A percentile compares a stretch with the other conserved stretches of the same genome.
phyloP scores from a whole-genome alignment of 2,329 filamentous ascomycete species.

The Chalaropsis ovoidea region DNA sequence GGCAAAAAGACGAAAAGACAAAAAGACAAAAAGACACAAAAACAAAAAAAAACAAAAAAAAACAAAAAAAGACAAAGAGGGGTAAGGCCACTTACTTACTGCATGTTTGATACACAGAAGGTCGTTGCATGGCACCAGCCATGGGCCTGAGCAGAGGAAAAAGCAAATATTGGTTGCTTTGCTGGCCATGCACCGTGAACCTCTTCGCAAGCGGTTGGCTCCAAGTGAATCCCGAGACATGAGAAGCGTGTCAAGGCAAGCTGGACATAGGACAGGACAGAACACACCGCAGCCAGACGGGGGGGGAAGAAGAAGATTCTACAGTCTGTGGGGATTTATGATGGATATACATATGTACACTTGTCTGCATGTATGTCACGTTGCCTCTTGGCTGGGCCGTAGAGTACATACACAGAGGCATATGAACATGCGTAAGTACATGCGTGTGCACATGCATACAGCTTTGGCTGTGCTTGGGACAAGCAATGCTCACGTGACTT shows the following conservation, averaged over 20 bases:
- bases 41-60: background rate
- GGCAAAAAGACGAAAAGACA: background rate
- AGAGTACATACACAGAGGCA: background rate
- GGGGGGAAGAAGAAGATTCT: background rate
- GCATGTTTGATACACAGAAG: background rate
- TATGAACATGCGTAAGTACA: background rate
- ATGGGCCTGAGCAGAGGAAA: background rate
- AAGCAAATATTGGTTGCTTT: background rate
- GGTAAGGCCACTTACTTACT: background rate
- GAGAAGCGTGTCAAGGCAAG: constrained; percentile 2
- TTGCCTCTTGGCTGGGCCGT: background rate
- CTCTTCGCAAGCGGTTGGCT: background rate
- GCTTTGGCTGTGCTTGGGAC: too few species aligned
- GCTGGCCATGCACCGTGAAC: too few species aligned
- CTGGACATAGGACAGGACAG: background rate
- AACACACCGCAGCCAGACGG: background rate
- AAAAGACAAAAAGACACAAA: background rate
- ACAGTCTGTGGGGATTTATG: background rate
- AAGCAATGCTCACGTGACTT: too few species aligned
- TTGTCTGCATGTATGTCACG: background rate
- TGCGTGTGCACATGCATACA: too few species aligned
- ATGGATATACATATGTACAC: background rate
- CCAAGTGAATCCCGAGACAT: constrained; percentile 9
- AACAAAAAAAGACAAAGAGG: background rate
- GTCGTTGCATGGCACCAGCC: background rate